A percentile compares a stretch with the other conserved stretches of the same genome.
Evolutionary conservation across 2,329 filamentous ascomycete species (phyloP).

Genomic region (Pestalotiopsis sp.): DNA sequence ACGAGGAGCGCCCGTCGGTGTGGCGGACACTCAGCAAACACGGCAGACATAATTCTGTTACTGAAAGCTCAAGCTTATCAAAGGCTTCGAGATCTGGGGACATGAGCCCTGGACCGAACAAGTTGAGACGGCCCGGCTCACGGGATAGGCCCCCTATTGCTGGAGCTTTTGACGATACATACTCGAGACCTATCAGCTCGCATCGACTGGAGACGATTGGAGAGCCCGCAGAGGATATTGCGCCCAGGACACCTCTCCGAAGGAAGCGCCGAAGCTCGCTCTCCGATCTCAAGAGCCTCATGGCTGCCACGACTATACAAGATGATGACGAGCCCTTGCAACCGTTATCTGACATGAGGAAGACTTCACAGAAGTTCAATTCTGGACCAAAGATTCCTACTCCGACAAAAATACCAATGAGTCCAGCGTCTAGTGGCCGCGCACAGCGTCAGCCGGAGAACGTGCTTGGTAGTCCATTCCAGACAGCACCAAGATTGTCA

Average conservation of each 20-base stretch:
- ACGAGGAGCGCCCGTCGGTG: slow-evolving; percentile 71
- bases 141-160: slow-evolving; percentile 63
- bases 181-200: slow-evolving; percentile 58
- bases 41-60: slow-evolving; percentile 57
- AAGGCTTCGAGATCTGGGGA: slow-evolving; percentile 79
- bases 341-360: slow-evolving; percentile 55
- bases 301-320: slow-evolving; percentile 61
- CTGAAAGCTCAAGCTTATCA: slow-evolving; percentile 66
- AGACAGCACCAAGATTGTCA: slow-evolving; percentile 18
- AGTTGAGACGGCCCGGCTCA: slow-evolving; percentile 55
- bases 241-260: slow-evolving; percentile 47
- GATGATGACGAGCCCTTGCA: slow-evolving; percentile 41
- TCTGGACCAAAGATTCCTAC: slow-evolving; percentile 49
- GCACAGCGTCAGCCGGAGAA: slow-evolving; percentile 56
- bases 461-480: slow-evolving; percentile 24
- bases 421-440: slow-evolving; percentile 44
- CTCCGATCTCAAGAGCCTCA: slow-evolving; percentile 77
- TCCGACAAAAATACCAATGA: slow-evolving; percentile 56
- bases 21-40: slow-evolving; percentile 90
- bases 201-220: slow-evolving; percentile 63
- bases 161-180: slow-evolving; percentile 62
- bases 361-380: slow-evolving; percentile 60
- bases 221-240: slow-evolving; percentile 50
- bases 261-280: slow-evolving; percentile 91
- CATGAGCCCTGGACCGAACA: slow-evolving; percentile 57